Percentiles rank a stretch among this genome's conserved stretches.
Evolutionary conservation across 2,329 filamentous ascomycete species (phyloP).

Genomic region (Sordariomycetes sp.): DNA sequence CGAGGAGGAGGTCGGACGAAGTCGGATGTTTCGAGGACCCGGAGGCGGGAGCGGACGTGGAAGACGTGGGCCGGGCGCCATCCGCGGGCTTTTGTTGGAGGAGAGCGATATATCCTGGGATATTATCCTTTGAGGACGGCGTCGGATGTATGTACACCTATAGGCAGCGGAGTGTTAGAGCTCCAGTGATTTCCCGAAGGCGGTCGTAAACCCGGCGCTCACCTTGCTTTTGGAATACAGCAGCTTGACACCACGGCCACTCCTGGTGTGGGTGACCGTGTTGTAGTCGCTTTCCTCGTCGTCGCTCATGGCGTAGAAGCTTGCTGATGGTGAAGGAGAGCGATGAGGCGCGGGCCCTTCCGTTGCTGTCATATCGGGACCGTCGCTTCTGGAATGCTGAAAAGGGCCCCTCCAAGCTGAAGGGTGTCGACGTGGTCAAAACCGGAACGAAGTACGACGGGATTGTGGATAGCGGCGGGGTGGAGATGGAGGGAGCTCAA

Average conservation of each 20-base stretch:
- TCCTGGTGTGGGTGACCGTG: conserved; percentile 72
- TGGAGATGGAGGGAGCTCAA: background rate
- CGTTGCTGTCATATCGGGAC: conserved; percentile 9
- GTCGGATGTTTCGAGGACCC: conserved; percentile 23
- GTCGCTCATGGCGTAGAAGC: conserved; percentile 93
- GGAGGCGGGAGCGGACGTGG: conserved; percentile 22
- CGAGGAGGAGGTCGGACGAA: conserved; percentile 70
- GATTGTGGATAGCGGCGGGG: background rate
- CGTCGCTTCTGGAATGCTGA: background rate
- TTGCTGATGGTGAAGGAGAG: conserved; percentile 64
- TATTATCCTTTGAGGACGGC: conserved; percentile 89
- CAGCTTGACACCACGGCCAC: conserved; percentile 79
- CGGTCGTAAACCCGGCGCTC: conserved; percentile 12
- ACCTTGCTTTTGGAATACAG: conserved; percentile 96
- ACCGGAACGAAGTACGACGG: background rate
- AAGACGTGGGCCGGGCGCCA: conserved; percentile 24
- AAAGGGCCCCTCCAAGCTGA: background rate
- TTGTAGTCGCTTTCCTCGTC: conserved; percentile 94
- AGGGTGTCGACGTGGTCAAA: conserved; percentile 4
- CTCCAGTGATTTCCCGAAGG: background rate
- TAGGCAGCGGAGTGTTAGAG: background rate
- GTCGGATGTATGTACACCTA: conserved; percentile 95
- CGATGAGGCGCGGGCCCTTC: conserved; percentile 13
- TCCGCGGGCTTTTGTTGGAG: conserved; percentile 69
- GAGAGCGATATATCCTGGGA: conserved; percentile 84